A percentile compares a stretch with the other conserved stretches of the same genome.
phyloP scores from a whole-genome alignment of 2,329 filamentous ascomycete species.

The Diplodia scrobiculata region DNA sequence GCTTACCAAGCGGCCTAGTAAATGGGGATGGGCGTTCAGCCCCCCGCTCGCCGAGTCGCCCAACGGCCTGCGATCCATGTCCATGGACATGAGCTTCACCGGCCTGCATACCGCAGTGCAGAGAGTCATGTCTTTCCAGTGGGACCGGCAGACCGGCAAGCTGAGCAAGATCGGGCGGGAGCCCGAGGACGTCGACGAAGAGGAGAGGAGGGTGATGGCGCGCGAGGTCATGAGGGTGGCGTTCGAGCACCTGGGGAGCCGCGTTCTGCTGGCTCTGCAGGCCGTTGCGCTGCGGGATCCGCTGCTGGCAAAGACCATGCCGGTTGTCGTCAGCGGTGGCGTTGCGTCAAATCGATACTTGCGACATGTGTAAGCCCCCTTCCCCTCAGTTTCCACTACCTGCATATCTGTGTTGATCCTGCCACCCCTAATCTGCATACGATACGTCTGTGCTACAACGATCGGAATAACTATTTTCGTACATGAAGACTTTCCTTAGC shows the following conservation, averaged over 20 bases:
- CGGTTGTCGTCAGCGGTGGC: constrained; percentile 82
- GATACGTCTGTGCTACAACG: neutral
- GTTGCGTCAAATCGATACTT: constrained; percentile 86
- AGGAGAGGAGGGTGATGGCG: constrained; percentile 70
- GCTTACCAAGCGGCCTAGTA: constrained; percentile 49
- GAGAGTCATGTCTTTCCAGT: constrained; percentile 53
- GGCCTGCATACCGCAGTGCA: constrained; percentile 68
- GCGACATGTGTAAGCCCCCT: constrained; percentile 58
- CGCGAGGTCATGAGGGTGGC: constrained; percentile 73
- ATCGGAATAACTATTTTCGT: constrained; percentile 1
- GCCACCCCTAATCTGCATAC: constrained; percentile 4
- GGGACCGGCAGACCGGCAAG: constrained; percentile 37
- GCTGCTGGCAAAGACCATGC: constrained; percentile 45
- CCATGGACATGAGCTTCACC: constrained; percentile 59
- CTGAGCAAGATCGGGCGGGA: constrained; percentile 38
- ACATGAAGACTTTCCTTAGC: neutral
- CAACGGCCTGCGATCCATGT: constrained; percentile 40
- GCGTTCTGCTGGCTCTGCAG: constrained; percentile 70
- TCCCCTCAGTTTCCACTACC: neutral
- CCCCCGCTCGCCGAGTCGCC: constrained; percentile 63
- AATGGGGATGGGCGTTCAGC: constrained; percentile 68
- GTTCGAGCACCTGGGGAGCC: constrained; percentile 82
- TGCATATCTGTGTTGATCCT: constrained; percentile 30
- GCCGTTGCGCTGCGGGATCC: constrained; percentile 30
- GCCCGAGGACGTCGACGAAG: constrained; percentile 50